Evolutionary conservation across 2,329 filamentous ascomycete genomes (phyloP).

Genomic region (Penicillium sp.): DNA sequence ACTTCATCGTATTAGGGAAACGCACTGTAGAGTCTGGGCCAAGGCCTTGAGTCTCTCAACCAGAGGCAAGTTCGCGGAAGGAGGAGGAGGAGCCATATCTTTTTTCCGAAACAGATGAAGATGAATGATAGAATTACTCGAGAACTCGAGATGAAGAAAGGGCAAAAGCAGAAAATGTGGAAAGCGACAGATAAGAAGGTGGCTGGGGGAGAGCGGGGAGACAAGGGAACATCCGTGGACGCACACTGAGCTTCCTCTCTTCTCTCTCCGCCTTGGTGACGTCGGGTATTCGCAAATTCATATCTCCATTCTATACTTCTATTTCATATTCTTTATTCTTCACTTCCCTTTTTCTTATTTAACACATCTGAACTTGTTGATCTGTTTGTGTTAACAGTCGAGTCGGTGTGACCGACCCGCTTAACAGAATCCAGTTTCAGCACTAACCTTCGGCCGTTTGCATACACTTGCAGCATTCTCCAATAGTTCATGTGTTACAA

Average conservation of each 20-base stretch:
- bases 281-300: constrained; percentile 15
- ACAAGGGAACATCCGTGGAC: constrained; percentile 1
- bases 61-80: constrained; percentile 64
- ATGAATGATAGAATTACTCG: constrained; percentile 2
- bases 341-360: neutral
- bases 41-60: constrained; percentile 72
- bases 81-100: constrained; percentile 70
- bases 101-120: constrained; percentile 6
- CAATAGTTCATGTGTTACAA: neutral
- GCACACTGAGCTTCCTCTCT: constrained; percentile 10
- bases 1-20: constrained; percentile 44
- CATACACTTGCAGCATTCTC: constrained; percentile 2
- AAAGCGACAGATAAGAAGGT: constrained; percentile 8
- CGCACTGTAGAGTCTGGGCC: constrained; percentile 86
- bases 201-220: constrained; percentile 9
- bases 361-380: neutral
- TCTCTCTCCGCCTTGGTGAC: constrained; percentile 24
- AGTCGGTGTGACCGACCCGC: constrained; percentile 11
- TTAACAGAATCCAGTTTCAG: constrained; percentile 1
- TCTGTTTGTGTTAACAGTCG: neutral
- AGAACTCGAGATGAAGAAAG: neutral
- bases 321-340: neutral
- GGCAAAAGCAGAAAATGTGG: constrained; percentile 5
- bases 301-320: neutral
- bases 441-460: constrained; percentile 5